phyloP scores from a whole-genome alignment of 2,329 filamentous ascomycete genomes.

The Claviceps pazoutovae region DNA sequence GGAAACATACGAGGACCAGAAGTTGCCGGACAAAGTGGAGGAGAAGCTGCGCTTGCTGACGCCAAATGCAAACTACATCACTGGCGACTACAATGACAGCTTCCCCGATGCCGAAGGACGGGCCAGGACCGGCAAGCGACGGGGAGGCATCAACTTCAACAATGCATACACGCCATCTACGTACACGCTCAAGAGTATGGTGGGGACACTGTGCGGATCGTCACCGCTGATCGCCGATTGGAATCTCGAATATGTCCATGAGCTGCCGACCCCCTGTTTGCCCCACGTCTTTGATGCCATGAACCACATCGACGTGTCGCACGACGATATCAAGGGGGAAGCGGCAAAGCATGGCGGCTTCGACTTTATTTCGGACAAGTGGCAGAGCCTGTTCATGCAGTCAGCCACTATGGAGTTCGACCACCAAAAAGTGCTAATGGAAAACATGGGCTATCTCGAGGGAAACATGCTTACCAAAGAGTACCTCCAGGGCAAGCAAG shows the following conservation, averaged over 20 bases:
- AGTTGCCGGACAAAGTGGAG: constrained; percentile 19
- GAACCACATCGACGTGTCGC: constrained; percentile 12
- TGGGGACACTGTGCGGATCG: constrained; percentile 28
- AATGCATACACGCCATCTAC: constrained; percentile 27
- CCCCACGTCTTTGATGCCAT: constrained; percentile 24
- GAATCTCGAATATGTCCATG: constrained; percentile 25
- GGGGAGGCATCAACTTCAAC: constrained; percentile 27
- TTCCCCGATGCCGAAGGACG: constrained; percentile 13
- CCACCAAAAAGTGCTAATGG: constrained; percentile 15
- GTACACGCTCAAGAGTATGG: constrained; percentile 29
- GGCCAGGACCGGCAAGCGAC: constrained; percentile 4
- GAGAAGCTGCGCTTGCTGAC: constrained; percentile 17
- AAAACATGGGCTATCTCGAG: constrained; percentile 15
- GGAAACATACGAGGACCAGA: constrained; percentile 17
- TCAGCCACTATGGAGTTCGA: constrained; percentile 19
- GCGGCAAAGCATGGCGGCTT: not conserved
- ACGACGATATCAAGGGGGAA: constrained; percentile 1
- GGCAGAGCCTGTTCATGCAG: constrained; percentile 20
- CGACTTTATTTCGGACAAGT: constrained; percentile 14
- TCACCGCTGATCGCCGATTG: constrained; percentile 27
- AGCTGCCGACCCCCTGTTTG: constrained; percentile 31
- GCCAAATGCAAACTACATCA: constrained; percentile 19
- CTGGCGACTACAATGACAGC: constrained; percentile 22
- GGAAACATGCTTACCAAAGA: constrained; percentile 15
- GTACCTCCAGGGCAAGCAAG: constrained; percentile 15